Base-by-base conservation (phyloP, 106 monocot species). In the Dendrobium huoshanense region DNA sequence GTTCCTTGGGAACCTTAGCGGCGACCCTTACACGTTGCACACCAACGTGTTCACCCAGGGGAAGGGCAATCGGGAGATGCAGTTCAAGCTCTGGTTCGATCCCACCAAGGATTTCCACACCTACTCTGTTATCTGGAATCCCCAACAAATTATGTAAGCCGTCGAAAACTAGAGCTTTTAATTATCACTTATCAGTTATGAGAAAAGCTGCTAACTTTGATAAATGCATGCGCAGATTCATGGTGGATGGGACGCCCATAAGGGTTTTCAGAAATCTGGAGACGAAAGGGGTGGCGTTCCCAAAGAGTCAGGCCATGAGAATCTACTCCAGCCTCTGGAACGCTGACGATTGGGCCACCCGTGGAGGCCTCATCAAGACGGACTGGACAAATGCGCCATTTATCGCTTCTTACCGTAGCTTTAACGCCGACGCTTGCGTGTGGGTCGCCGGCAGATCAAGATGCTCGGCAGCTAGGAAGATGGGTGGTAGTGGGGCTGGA, bases 11-110 rank as follows among this genome's bases (percentile, higher is more conserved):
- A 91, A 91, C 55, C 40, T 82, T 11, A 80, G 72, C 25, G 88
- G 91, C 13, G 78, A 88, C 16, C 88, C 91, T 9, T 87, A 91
- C 72, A 91, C 88, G n/a, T 77, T 91, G 4, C 91, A 91, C 77
- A 91, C 91, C 47, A 91, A 91, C 55, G 87, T 91, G 47, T 91
- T 74, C 65, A 81, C 91, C 0, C 79, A 79, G 11, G 91, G 91
- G 40, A 87, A 86, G 37, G 91, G 91, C 3, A 80, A 88, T 72
- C 79, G 85, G 40, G 87, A 91, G 85, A 80, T 87, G 79, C 81
- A 85, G 81, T 79, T 88, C 67, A 83, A 85, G 40, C 84, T 91
- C 55, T 91, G 91, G 91, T 91, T 91, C 73, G 91, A 91, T 45
- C 91, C 91, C 9, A 78, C 91, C 2, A 45, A 48, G 9, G 81